phyloP scores from a whole-genome alignment of 1,139 yeast genomes.

The Suhomyces wounanorum region DNA sequence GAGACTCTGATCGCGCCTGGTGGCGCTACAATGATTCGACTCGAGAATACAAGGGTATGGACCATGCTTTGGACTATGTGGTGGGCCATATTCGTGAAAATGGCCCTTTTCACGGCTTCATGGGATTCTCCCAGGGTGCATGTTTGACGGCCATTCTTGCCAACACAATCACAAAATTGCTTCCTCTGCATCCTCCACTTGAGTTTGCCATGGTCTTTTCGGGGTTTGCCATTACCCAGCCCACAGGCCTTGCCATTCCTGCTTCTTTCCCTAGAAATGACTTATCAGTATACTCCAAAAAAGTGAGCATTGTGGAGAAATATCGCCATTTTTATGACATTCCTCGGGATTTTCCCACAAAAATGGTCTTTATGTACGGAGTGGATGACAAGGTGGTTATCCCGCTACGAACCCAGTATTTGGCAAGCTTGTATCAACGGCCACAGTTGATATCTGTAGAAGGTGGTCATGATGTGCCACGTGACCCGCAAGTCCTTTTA shows the following conservation, averaged over 20 bases:
- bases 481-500: conserved; percentile 21
- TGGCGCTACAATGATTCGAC: conserved; percentile 38
- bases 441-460: conserved; percentile 30
- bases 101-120: conserved; percentile 87
- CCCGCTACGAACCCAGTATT: conserved; percentile 30
- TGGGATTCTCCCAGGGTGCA: conserved; percentile 95
- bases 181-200: conserved; percentile 45
- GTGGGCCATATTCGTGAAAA: conserved; percentile 56
- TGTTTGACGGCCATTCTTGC: conserved; percentile 68
- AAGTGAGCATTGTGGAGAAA: neutral
- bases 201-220: conserved; percentile 53
- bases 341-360: conserved; percentile 21
- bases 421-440: conserved; percentile 23
- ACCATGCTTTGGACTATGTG: conserved; percentile 42
- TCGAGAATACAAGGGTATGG: conserved; percentile 35
- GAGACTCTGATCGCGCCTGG: conserved; percentile 56
- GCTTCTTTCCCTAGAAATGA: neutral
- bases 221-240: conserved; percentile 43
- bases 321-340: conserved; percentile 1
- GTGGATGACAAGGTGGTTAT: conserved; percentile 37
- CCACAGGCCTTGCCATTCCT: neutral
- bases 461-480: conserved; percentile 40
- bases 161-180: conserved; percentile 39
- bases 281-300: neutral
- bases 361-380: conserved; percentile 35